Evolutionary conservation across 176 grass and related monocot species (phyloP).

Genomic region (Zizania latifolia): DNA sequence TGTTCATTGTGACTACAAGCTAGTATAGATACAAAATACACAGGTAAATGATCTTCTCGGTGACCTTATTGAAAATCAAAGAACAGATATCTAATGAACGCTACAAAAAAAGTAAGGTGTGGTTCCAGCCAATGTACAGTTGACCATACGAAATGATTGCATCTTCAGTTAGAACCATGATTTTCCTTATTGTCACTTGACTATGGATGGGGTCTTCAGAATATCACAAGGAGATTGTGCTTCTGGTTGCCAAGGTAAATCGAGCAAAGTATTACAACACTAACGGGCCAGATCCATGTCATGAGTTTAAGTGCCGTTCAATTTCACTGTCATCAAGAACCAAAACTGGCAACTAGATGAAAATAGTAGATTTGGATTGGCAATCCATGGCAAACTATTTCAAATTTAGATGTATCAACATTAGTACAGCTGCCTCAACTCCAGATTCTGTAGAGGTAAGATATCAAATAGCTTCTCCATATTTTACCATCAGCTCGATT

Average conservation of each 20-base stretch:
- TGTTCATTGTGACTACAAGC: constrained; percentile 34
- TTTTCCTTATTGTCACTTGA: constrained; percentile 24
- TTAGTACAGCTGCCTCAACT: too few species aligned
- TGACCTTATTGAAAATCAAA: constrained; percentile 37
- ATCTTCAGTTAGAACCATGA: constrained; percentile 4
- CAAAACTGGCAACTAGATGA: constrained; percentile 17
- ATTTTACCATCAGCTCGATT: constrained; percentile 25
- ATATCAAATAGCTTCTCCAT: constrained; percentile 22
- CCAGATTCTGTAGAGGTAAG: too few species aligned
- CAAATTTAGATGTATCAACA: constrained; percentile 31
- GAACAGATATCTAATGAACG: constrained; percentile 17
- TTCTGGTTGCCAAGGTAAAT: too few species aligned
- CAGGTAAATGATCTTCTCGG: constrained; percentile 8
- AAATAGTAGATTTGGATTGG: background rate
- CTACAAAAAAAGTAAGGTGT: constrained; percentile 1
- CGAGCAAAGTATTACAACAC: too few species aligned
- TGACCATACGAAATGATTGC: constrained; percentile 11
- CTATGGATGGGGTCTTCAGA: background rate
- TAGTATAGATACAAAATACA: constrained; percentile 39
- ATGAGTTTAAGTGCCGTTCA: too few species aligned
- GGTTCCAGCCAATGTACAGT: constrained; percentile 25
- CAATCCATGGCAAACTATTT: background rate
- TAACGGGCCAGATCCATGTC: too few species aligned
- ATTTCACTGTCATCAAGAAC: constrained; percentile 12
- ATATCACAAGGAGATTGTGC: constrained; percentile 12